Percentiles rank a stretch among this genome's conserved stretches.
Evolutionary conservation across 2,329 filamentous ascomycete species (phyloP).

Genomic region (Fusarium penzigii): DNA sequence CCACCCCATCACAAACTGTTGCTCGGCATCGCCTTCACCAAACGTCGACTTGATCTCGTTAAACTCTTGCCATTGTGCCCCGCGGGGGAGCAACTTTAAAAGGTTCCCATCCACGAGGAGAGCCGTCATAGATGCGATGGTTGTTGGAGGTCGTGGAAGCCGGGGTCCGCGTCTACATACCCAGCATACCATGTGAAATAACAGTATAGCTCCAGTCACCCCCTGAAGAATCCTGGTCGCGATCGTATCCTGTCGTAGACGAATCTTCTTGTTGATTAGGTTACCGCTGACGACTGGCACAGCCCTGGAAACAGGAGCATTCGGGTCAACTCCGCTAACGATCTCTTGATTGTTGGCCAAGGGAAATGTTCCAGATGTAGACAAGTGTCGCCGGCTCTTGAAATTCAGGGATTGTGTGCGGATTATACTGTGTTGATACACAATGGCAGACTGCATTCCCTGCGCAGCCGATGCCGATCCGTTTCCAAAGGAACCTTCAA

Average conservation of each 20-base stretch:
- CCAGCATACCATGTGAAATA: constrained; percentile 32
- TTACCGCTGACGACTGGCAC: constrained; percentile 24
- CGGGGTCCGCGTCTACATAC: constrained; percentile 24
- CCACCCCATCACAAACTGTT: constrained; percentile 24
- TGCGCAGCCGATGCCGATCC: constrained; percentile 11
- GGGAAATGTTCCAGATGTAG: constrained; percentile 20
- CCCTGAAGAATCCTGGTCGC: constrained; percentile 37
- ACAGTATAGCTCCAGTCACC: constrained; percentile 32
- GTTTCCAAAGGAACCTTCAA: constrained; percentile 25
- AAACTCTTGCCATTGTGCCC: constrained; percentile 27
- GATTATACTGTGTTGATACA: constrained; percentile 39
- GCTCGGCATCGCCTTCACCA: constrained; percentile 9
- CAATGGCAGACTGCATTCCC: constrained; percentile 34
- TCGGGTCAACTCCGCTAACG: constrained; percentile 23
- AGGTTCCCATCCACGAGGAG: constrained; percentile 41
- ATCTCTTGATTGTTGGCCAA: constrained; percentile 18
- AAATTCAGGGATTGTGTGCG: constrained; percentile 37
- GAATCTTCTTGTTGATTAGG: constrained; percentile 14
- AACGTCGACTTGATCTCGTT: constrained; percentile 20
- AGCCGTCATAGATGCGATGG: constrained; percentile 39
- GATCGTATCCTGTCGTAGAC: constrained; percentile 31
- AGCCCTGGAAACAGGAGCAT: constrained; percentile 23
- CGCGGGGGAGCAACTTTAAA: constrained; percentile 25
- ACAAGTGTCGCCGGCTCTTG: constrained; percentile 27
- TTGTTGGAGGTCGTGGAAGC: constrained; percentile 34